These are phyloP conservation scores for Heterobasidion parviporum DNA, from an alignment of 1,284 basidiomycete genomes.

Conservation along the genomic window DNA sequence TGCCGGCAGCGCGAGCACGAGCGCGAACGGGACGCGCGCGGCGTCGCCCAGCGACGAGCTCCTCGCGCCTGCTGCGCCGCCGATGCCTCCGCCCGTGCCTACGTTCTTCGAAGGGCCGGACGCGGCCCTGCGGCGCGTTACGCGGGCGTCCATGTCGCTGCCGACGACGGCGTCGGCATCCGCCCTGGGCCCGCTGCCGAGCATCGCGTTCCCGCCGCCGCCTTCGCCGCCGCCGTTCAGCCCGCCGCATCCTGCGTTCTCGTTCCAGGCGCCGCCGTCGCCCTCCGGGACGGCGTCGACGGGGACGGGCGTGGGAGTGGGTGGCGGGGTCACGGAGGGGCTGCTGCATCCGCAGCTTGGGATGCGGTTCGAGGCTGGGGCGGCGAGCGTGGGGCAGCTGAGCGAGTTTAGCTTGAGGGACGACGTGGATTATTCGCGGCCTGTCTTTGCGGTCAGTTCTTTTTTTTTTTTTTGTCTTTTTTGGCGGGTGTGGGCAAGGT, in stretches of 20 bases:
- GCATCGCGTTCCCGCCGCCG: neutral
- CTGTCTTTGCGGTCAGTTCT: neutral
- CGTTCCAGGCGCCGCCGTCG: neutral
- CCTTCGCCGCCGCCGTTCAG: neutral
- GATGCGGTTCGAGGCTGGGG: neutral
- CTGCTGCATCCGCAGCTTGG: neutral
- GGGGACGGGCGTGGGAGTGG: neutral
- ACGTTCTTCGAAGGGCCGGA: slow-evolving; percentile 1
- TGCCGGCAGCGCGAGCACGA: neutral
- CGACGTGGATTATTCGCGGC: slow-evolving; percentile 1
- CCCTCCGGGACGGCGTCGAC: neutral
- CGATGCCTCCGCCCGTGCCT: neutral
- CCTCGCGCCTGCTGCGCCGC: neutral
- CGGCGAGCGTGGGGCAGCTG: neutral
- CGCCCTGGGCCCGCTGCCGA: neutral
- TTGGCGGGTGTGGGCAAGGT: neutral
- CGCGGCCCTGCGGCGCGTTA: neutral
- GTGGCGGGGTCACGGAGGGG: neutral
- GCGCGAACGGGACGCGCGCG: neutral
- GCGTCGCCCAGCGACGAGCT: neutral
- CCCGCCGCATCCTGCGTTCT: neutral
- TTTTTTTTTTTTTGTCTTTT: neutral
- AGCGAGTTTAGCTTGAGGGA: neutral
- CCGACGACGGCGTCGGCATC: neutral
- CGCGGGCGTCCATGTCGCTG: neutral